Evolutionary conservation across 1,284 basidiomycete genomes (phyloP).

Genomic region (Ceratobasidium papillatum): DNA sequence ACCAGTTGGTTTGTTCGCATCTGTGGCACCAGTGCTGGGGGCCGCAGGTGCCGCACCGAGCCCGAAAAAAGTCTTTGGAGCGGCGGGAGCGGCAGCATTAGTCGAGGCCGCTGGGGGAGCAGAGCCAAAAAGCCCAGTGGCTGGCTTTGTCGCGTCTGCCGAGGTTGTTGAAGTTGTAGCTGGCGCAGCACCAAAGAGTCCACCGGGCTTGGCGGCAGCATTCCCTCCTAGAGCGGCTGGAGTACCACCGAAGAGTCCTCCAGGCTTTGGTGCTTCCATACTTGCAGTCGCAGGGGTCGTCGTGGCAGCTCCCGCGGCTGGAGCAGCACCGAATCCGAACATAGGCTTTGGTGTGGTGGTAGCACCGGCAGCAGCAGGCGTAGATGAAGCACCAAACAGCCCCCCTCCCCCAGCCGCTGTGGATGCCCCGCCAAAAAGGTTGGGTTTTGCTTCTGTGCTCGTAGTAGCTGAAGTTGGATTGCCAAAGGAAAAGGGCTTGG

Average conservation of each 20-base stretch:
- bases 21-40: conserved; percentile 37
- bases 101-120: conserved; percentile 45
- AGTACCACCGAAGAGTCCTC: conserved; percentile 20
- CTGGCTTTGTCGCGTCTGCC: conserved; percentile 41
- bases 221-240: conserved; percentile 40
- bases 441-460: conserved; percentile 9
- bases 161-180: conserved; percentile 40
- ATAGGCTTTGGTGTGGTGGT: conserved; percentile 22
- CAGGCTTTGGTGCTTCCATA: conserved; percentile 28
- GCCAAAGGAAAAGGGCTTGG: conserved; percentile 28
- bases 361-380: conserved; percentile 13
- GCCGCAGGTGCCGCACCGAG: conserved; percentile 49
- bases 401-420: neutral
- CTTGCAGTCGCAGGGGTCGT: conserved; percentile 23
- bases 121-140: conserved; percentile 47
- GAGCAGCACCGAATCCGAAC: conserved; percentile 25
- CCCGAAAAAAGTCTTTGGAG: conserved; percentile 46
- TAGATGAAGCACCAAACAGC: conserved; percentile 24
- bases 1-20: conserved; percentile 40
- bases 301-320: conserved; percentile 25
- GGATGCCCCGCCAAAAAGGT: conserved; percentile 31
- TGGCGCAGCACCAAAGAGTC: conserved; percentile 49
- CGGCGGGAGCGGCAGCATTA: conserved; percentile 36
- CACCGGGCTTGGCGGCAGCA: conserved; percentile 36
- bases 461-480: conserved; percentile 4